A percentile compares a stretch with the other conserved stretches of the same genome.
Conservation (phyloP, 352 stramenopile genomes). For the Blastocystis sp. region DNA sequence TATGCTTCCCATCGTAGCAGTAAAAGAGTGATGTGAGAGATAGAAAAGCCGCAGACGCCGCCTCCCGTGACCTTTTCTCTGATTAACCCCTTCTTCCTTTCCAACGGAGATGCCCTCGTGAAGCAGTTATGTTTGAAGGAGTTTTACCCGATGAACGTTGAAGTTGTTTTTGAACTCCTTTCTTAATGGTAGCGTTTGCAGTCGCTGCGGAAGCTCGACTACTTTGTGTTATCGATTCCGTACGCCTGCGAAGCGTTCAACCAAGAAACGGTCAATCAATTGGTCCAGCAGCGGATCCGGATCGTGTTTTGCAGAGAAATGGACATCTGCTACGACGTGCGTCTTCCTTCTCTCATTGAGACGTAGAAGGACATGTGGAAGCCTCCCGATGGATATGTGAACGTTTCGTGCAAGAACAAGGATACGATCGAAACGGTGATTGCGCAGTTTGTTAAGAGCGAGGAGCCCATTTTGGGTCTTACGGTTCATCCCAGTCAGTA, state of each 20-base stretch:
- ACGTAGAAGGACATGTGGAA: background rate
- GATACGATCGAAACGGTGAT: background rate
- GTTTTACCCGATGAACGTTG: constrained; percentile 13
- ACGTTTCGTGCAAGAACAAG: background rate
- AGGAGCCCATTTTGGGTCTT: background rate
- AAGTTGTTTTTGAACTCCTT: background rate
- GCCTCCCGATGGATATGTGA: background rate
- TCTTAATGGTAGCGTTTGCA: background rate
- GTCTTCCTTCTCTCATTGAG: background rate
- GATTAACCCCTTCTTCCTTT: background rate
- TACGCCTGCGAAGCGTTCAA: background rate
- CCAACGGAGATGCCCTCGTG: background rate
- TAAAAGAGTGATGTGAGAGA: background rate
- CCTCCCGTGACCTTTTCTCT: background rate
- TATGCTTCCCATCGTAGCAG: background rate
- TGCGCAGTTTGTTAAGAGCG: background rate
- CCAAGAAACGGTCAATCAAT: background rate
- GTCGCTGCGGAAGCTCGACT: background rate
- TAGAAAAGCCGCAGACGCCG: no score
- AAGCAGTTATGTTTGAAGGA: background rate
- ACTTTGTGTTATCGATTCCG: background rate
- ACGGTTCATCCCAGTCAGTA: constrained; percentile 15
- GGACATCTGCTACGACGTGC: constrained; percentile 30
- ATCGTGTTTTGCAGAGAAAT: constrained; percentile 38
- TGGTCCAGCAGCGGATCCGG: background rate